Evolutionary conservation across 2,329 filamentous ascomycete genomes (phyloP).

Genomic region (Xylaria sp.): DNA sequence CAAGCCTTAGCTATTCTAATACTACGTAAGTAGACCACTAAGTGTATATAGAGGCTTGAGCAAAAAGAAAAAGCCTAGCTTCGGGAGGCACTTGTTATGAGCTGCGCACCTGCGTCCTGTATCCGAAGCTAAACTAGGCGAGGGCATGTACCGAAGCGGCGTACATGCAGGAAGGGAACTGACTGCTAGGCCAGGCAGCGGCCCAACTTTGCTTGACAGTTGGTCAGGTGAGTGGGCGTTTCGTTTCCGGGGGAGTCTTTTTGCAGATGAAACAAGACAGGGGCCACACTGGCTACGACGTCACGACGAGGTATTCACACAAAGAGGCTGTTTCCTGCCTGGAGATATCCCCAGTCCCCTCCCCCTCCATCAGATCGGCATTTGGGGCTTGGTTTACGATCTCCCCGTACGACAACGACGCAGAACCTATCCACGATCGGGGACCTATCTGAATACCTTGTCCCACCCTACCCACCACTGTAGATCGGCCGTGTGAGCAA

Average conservation of each 20-base stretch:
- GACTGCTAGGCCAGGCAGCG: background rate
- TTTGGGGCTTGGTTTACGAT: conserved; percentile 19
- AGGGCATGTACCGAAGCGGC: conserved; percentile 7
- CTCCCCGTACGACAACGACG: background rate
- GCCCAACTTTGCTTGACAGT: conserved; percentile 5
- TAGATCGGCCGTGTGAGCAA: conserved; percentile 18
- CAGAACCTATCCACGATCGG: background rate
- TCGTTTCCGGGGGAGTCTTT: conserved; percentile 1
- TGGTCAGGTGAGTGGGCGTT: conserved; percentile 4
- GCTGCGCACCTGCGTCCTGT: background rate
- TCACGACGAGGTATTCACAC: background rate
- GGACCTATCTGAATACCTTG: conserved; percentile 2
- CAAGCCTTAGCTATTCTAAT: background rate
- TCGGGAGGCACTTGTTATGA: background rate
- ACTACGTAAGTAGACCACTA: background rate
- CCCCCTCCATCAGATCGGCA: conserved; percentile 7
- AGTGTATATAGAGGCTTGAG: background rate
- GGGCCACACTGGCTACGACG: conserved; percentile 7
- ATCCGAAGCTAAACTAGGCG: background rate
- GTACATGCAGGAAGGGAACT: conserved; percentile 3
- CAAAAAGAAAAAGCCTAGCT: background rate
- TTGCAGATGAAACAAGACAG: conserved; percentile 17
- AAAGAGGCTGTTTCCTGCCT: background rate
- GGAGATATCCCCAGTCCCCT: background rate
- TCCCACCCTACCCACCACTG: background rate